phyloP scores from a whole-genome alignment of 495 filamentous ascomycete species.

The Penicillium diatomitis region DNA sequence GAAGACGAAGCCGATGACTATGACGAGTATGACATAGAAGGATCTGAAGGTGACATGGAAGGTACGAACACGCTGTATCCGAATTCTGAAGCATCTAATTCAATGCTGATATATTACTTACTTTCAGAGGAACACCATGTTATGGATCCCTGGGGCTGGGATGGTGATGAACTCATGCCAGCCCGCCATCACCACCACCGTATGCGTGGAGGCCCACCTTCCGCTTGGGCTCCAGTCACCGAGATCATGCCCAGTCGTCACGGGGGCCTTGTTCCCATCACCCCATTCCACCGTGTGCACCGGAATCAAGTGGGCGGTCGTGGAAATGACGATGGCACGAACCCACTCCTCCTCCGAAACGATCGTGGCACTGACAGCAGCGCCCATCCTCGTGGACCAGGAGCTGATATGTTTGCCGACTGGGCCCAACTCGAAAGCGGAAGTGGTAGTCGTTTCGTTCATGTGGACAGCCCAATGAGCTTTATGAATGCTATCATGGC shows the following conservation, averaged over 20 bases:
- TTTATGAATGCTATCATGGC: slow-evolving; percentile 54
- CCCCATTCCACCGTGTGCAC: slow-evolving; percentile 44
- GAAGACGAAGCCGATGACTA: slow-evolving; percentile 43
- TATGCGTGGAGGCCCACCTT: slow-evolving; percentile 27
- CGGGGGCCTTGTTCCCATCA: slow-evolving; percentile 36
- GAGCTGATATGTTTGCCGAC: slow-evolving; percentile 34
- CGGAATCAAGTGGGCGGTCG: slow-evolving; percentile 40
- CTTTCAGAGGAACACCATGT: slow-evolving; percentile 37
- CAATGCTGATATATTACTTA: slow-evolving; percentile 2
- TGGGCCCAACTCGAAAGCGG: slow-evolving; percentile 50
- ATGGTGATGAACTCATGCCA: slow-evolving; percentile 39
- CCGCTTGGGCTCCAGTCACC: slow-evolving; percentile 35
- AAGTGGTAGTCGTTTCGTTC: slow-evolving; percentile 30
- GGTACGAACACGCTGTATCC: slow-evolving; percentile 10
- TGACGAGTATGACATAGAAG: slow-evolving; percentile 31
- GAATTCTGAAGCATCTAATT: neutral
- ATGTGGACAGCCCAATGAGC: slow-evolving; percentile 52
- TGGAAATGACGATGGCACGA: slow-evolving; percentile 64
- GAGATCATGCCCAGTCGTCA: slow-evolving; percentile 36
- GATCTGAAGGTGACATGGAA: slow-evolving; percentile 37
- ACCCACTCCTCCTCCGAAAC: slow-evolving; percentile 57
- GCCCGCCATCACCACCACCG: slow-evolving; percentile 41
- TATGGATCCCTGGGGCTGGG: slow-evolving; percentile 48
- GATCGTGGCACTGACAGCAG: slow-evolving; percentile 28
- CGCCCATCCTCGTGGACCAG: slow-evolving; percentile 23